Conservation (phyloP, 2,329 filamentous ascomycete genomes). For the Talaromyces sp. region DNA sequence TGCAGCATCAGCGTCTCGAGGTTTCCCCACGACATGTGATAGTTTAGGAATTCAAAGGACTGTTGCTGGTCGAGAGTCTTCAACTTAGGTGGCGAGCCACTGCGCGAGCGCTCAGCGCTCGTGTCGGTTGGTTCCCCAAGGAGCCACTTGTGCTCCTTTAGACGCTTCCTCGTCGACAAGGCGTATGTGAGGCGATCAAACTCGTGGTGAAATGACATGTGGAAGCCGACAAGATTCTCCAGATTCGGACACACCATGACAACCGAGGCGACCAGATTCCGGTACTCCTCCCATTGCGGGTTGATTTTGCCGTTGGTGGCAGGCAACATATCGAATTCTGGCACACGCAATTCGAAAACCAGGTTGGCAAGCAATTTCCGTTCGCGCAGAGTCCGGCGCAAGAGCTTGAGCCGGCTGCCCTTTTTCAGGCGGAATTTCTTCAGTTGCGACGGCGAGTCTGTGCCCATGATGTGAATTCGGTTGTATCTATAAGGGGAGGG, state of each 20-base stretch:
- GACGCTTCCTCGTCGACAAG: constrained; percentile 49
- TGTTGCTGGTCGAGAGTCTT: constrained; percentile 47
- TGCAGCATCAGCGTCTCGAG: constrained; percentile 53
- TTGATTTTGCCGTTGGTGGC: constrained; percentile 37
- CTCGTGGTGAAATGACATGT: constrained; percentile 49
- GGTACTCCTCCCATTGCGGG: constrained; percentile 44
- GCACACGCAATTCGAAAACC: constrained; percentile 51
- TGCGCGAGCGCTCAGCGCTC: constrained; percentile 26
- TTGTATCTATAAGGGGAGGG: constrained; percentile 45
- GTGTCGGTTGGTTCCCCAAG: constrained; percentile 42
- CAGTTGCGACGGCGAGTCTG: constrained; percentile 42
- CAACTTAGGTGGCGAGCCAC: constrained; percentile 21
- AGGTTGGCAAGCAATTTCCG: constrained; percentile 47
- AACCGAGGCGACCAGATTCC: constrained; percentile 51
- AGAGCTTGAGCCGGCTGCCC: constrained; percentile 48
- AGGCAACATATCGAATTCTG: constrained; percentile 41
- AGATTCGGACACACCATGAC: constrained; percentile 57
- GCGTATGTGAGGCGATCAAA: constrained; percentile 54
- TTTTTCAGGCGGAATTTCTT: constrained; percentile 48
- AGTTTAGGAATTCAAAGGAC: constrained; percentile 49
- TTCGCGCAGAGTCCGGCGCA: constrained; percentile 52
- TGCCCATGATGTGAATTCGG: constrained; percentile 45
- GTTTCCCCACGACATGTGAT: constrained; percentile 48
- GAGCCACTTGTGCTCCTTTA: constrained; percentile 56
- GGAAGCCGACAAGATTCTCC: constrained; percentile 51